phyloP scores from a whole-genome alignment of 2,329 filamentous ascomycete species.

The Microcyclospora tardicrescens region DNA sequence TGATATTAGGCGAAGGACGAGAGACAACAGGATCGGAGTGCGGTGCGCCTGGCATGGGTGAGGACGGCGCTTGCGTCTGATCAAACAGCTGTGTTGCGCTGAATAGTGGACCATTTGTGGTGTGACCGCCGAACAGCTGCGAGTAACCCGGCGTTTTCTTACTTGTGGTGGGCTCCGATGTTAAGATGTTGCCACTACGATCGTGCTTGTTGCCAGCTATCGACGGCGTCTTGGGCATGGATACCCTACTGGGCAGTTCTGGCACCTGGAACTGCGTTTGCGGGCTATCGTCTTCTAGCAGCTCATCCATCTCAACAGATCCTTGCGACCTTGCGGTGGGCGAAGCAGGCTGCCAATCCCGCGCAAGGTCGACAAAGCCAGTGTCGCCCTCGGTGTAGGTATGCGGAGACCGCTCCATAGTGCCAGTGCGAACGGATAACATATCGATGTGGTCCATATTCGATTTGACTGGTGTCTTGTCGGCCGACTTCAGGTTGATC shows the following conservation, averaged over 20 bases:
- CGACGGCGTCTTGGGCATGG: conserved; percentile 29
- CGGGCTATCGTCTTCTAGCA: conserved; percentile 11
- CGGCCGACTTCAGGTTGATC: conserved; percentile 3
- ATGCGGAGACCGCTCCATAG: conserved; percentile 3
- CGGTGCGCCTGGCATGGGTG: conserved; percentile 25
- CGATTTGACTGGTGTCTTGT: conserved; percentile 3
- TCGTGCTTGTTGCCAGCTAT: conserved; percentile 27
- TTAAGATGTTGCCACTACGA: conserved; percentile 27
- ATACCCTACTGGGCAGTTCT: conserved; percentile 12
- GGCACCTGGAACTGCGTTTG: conserved; percentile 14
- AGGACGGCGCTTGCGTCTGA: conserved; percentile 33
- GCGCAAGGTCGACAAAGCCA: conserved; percentile 21
- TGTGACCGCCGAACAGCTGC: conserved; percentile 24
- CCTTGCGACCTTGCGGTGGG: conserved; percentile 8
- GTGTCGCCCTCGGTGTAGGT: conserved; percentile 16
- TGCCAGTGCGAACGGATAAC: background rate
- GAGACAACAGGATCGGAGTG: conserved; percentile 33
- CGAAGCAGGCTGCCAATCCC: conserved; percentile 11
- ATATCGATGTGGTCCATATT: conserved; percentile 4
- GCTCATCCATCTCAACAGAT: conserved; percentile 12
- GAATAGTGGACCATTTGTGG: conserved; percentile 23
- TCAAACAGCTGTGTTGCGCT: conserved; percentile 35
- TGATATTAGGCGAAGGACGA: conserved; percentile 33
- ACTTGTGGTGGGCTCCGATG: conserved; percentile 26
- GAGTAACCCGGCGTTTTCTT: conserved; percentile 30